Percentiles rank a stretch among this genome's conserved stretches.
phyloP scores from a whole-genome alignment of 192 early-diverging fungal genomes.

The Backusella parvicylindrica region DNA sequence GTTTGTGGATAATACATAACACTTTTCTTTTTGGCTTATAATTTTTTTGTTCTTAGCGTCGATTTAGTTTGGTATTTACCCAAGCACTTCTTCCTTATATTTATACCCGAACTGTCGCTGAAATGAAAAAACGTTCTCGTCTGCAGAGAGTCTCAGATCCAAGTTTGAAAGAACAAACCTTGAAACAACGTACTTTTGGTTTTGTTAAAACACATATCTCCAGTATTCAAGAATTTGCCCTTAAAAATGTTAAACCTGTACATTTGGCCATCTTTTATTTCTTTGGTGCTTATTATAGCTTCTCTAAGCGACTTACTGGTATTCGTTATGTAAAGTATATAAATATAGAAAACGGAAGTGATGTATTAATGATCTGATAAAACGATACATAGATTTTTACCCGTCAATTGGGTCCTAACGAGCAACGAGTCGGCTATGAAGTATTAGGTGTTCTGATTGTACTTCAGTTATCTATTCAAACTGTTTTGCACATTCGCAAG shows the following conservation, averaged over 20 bases:
- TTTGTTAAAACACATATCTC: constrained; percentile 12
- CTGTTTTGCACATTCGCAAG: constrained; percentile 32
- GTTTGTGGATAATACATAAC: background rate
- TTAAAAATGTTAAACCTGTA: constrained; percentile 48
- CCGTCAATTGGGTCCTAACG: constrained; percentile 67
- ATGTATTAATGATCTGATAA: too few relatives aligned
- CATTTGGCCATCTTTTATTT: constrained; percentile 93
- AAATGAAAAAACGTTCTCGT: constrained; percentile 21
- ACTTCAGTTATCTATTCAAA: constrained; percentile 66
- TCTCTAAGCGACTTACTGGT: constrained; percentile 77
- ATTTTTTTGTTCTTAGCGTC: background rate
- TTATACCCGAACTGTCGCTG: constrained; percentile 14
- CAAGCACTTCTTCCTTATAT: constrained; percentile 30
- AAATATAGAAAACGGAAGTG: background rate
- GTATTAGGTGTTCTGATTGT: constrained; percentile 79
- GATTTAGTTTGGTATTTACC: constrained; percentile 10
- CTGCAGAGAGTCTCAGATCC: background rate
- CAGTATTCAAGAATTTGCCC: constrained; percentile 40
- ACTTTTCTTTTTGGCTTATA: background rate
- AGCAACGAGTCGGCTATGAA: constrained; percentile 79
- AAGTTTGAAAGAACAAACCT: background rate
- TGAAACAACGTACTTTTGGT: background rate
- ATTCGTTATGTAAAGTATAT: constrained; percentile 66
- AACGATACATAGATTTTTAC: constrained; percentile 68
- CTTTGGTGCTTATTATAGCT: constrained; percentile 73